phyloP scores from a whole-genome alignment of 1,139 yeast genomes.

The Martiniozyma asiatica region DNA sequence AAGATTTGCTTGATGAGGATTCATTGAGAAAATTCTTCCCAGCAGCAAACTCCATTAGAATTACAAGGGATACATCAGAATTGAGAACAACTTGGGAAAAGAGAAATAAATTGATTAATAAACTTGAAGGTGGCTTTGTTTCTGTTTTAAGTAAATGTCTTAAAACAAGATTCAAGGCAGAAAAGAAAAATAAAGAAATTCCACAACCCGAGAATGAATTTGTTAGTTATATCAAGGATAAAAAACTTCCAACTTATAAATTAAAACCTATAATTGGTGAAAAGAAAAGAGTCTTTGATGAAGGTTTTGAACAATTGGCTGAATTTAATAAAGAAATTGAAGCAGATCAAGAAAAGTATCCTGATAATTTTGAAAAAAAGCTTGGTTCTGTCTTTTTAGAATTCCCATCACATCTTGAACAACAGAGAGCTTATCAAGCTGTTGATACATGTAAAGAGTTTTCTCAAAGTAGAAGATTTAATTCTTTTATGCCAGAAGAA shows the following conservation, averaged over 20 bases:
- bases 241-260: slow-evolving; percentile 66
- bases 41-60: slow-evolving; percentile 63
- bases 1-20: slow-evolving; percentile 47
- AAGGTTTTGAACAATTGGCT: slow-evolving; percentile 55
- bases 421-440: slow-evolving; percentile 82
- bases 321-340: slow-evolving; percentile 55
- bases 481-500: slow-evolving; percentile 60
- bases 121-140: slow-evolving; percentile 62
- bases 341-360: slow-evolving; percentile 39
- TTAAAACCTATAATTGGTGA: slow-evolving; percentile 58
- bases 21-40: slow-evolving; percentile 53
- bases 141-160: slow-evolving; percentile 48
- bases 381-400: slow-evolving; percentile 73
- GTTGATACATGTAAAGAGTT: slow-evolving; percentile 34
- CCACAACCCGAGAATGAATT: slow-evolving; percentile 42
- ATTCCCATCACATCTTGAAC: slow-evolving; percentile 76
- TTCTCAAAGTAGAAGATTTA: slow-evolving; percentile 31
- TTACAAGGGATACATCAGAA: slow-evolving; percentile 54
- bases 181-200: slow-evolving; percentile 30
- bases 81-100: slow-evolving; percentile 46
- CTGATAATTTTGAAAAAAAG: slow-evolving; percentile 30
- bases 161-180: slow-evolving; percentile 49
- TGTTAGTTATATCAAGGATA: slow-evolving; percentile 55
- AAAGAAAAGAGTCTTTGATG: slow-evolving; percentile 75
- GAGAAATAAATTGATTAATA: slow-evolving; percentile 49